Base-by-base conservation (phyloP, 352 stramenopile genomes). In the Saprolegnia parasitica region DNA sequence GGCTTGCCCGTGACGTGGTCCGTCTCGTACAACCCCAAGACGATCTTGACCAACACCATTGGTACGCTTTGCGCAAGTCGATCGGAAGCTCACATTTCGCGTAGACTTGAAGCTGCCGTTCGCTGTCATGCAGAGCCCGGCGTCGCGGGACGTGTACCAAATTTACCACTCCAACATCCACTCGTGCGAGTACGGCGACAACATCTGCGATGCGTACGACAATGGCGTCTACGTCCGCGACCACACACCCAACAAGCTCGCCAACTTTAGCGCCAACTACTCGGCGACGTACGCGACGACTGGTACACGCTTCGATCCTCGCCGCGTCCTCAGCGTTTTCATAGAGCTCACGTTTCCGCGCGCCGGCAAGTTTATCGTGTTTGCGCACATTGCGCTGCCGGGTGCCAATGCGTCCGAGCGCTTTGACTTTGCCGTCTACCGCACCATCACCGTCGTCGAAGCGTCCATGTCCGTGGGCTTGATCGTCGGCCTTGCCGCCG, bases 131-230 rank as follows among this genome's bases (percentile, higher is more conserved):
- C 10, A 15, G 24, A 57, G 50, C n/a, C 24, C 50, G n/a, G n/a
- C 50, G 11, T 9, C 11, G 11, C 50, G n/a, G 11, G 11, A 15
- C 10, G 11, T 24, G 24, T 57, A 57, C n/a, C 54, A 61, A 61
- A n/a, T 61, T 20, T 9, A 39, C 54, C 54, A 61, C 3, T 61
- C 54, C 8, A 61, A 61, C 23, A 40, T 61, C 15, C 54, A 61
- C 54, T 21, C 54, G 21, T 61, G 54, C 26, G 29, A 15, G 5
- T 61, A 61, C 54, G 54, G 23, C 54, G 54, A 61, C 10, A n/a
- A 61, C 54, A 61, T 61, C 37, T 61, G 54, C 54, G 54, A 61
- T 20, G 20, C 54, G 9, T 61, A 37, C 20, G 54, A 39, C 54
- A 29, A 61, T 40, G 54, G 20, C 26, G 37, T 37, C 24, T 37